A percentile compares a stretch with the other conserved stretches of the same genome.
phyloP scores from a whole-genome alignment of 257 asterid genomes.

The Fraxinus excelsior region DNA sequence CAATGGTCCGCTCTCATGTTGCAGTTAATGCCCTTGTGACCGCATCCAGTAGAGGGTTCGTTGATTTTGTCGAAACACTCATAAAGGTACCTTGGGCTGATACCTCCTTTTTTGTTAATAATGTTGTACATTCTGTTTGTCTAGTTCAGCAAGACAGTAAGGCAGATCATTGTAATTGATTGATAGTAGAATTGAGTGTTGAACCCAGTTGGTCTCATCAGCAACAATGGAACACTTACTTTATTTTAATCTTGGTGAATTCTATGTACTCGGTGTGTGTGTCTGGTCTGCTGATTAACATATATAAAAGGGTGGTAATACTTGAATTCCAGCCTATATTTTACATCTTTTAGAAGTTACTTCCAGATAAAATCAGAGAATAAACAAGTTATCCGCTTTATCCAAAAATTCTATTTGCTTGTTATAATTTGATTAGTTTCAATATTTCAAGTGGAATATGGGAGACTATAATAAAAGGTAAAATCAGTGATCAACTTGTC shows the following conservation, averaged over 20 bases:
- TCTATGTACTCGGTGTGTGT: neutral
- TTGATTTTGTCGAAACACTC: conserved; percentile 54
- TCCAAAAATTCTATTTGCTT: too few relatives aligned
- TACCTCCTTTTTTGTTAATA: neutral
- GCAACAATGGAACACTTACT: too few relatives aligned
- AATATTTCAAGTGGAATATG: too few relatives aligned
- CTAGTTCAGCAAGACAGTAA: conserved; percentile 3
- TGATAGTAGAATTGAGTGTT: neutral
- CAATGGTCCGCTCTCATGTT: conserved; percentile 69
- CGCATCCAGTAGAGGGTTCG: conserved; percentile 68
- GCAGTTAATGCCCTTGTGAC: conserved; percentile 71
- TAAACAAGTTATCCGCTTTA: too few relatives aligned
- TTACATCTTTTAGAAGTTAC: too few relatives aligned
- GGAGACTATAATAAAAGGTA: too few relatives aligned
- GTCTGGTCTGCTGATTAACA: neutral
- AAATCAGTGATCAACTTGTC: too few relatives aligned
- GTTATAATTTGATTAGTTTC: too few relatives aligned
- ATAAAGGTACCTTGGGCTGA: conserved; percentile 43
- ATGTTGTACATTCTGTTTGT: neutral
- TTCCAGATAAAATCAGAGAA: too few relatives aligned
- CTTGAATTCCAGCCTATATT: too few relatives aligned
- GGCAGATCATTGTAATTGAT: neutral
- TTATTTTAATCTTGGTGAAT: neutral
- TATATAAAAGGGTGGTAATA: too few relatives aligned
- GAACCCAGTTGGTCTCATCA: neutral